These are phyloP conservation scores for Puccinia polysora DNA, from an alignment of 1,284 basidiomycete species.

Conservation along the genomic window DNA sequence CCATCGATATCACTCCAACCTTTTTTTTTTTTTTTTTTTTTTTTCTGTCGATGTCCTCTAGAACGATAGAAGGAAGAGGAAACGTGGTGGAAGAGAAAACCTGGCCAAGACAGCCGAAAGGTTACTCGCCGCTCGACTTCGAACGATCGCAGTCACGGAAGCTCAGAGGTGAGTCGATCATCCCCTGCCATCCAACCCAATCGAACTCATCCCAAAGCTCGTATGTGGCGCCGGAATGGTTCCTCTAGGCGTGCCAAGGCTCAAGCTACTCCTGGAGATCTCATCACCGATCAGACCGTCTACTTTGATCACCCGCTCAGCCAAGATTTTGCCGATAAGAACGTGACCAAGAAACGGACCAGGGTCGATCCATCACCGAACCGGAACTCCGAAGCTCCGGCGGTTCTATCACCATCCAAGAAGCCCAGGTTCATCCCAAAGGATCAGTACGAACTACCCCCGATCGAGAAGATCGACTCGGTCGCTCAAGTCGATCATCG, in stretches of 20 bases:
- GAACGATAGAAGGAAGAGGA: slow-evolving; percentile 43
- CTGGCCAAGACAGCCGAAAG: slow-evolving; percentile 62
- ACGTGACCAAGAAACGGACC: slow-evolving; percentile 30
- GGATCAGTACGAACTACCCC: slow-evolving; percentile 52
- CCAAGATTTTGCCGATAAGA: slow-evolving; percentile 36
- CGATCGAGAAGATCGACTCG: slow-evolving; percentile 47
- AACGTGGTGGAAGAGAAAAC: slow-evolving; percentile 51
- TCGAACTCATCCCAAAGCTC: not conserved
- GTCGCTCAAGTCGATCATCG: slow-evolving; percentile 69
- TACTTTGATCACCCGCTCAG: slow-evolving; percentile 34
- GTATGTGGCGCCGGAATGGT: not conserved
- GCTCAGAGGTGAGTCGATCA: slow-evolving; percentile 57
- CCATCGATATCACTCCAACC: not conserved
- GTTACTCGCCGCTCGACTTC: slow-evolving; percentile 86
- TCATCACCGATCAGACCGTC: slow-evolving; percentile 61
- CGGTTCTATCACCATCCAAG: slow-evolving; percentile 4
- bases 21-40: slow-evolving; percentile 1
- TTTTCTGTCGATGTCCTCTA: too few species aligned
- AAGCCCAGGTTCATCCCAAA: slow-evolving; percentile 45
- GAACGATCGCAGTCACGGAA: slow-evolving; percentile 79
- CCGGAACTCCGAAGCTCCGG: slow-evolving; percentile 36
- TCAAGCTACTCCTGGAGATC: slow-evolving; percentile 64
- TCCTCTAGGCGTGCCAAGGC: slow-evolving; percentile 3
- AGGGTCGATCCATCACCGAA: slow-evolving; percentile 2
- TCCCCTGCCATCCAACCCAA: slow-evolving; percentile 2